phyloP scores from a whole-genome alignment of 768 basidiomycete genomes.

The Zangia roseola region DNA sequence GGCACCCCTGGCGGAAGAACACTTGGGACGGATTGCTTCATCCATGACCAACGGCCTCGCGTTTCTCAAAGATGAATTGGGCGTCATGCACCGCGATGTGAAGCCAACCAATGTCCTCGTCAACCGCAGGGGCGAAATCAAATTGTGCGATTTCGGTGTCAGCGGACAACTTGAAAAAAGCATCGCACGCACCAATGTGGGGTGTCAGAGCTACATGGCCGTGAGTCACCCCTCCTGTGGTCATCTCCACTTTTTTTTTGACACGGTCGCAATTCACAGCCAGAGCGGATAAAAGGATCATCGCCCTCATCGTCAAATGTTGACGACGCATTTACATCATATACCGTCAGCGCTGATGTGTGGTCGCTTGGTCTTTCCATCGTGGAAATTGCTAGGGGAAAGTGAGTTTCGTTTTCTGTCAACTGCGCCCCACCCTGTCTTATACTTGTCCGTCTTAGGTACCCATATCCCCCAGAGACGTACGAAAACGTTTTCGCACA shows the following conservation, averaged over 20 bases:
- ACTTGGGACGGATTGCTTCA: slow-evolving; percentile 77
- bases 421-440: neutral
- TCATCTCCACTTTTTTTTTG: neutral
- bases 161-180: slow-evolving; percentile 96
- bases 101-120: slow-evolving; percentile 95
- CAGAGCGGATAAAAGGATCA: slow-evolving; percentile 95
- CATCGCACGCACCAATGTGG: slow-evolving; percentile 97
- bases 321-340: slow-evolving; percentile 46
- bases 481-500: slow-evolving; percentile 98
- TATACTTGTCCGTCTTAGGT: slow-evolving; percentile 34
- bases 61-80: slow-evolving; percentile 92
- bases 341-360: slow-evolving; percentile 95
- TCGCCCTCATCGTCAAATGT: slow-evolving; percentile 41
- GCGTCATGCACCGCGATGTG: slow-evolving; percentile 84
- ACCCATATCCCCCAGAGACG: slow-evolving; percentile 97
- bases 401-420: slow-evolving; percentile 25
- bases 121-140: slow-evolving; percentile 84
- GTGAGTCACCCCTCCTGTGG: slow-evolving; percentile 45
- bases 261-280: slow-evolving; percentile 43
- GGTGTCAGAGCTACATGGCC: slow-evolving; percentile 99
- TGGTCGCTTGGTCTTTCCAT: slow-evolving; percentile 96
- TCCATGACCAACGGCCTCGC: slow-evolving; percentile 87
- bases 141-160: slow-evolving; percentile 98
- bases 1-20: slow-evolving; percentile 61
- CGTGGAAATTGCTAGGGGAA: slow-evolving; percentile 87